phyloP scores from a whole-genome alignment of 2,329 filamentous ascomycete genomes.

The Elsinoe batatas region DNA sequence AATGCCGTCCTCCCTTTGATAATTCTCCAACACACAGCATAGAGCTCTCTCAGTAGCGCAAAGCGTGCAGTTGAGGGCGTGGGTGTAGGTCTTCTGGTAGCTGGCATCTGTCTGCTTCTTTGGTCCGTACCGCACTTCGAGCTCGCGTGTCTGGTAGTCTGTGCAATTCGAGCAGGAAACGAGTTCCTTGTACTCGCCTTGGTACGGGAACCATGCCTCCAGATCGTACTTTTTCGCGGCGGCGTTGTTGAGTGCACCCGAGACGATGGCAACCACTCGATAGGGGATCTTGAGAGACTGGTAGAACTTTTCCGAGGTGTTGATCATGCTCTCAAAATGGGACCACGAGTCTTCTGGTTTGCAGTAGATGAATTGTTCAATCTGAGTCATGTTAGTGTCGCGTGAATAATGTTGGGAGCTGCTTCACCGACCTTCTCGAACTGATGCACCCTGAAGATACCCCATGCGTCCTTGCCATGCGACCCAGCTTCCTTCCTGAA shows the following conservation, averaged over 20 bases:
- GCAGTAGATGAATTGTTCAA: conserved; percentile 70
- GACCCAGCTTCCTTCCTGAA: conserved; percentile 93
- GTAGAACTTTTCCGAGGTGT: conserved; percentile 88
- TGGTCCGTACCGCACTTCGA: conserved; percentile 83
- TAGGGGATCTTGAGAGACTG: conserved; percentile 81
- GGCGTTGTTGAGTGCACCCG: conserved; percentile 86
- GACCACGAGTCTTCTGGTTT: conserved; percentile 89
- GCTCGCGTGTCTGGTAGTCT: conserved; percentile 87
- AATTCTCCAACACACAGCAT: conserved; percentile 94
- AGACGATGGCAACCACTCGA: conserved; percentile 86
- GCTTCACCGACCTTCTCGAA: conserved; percentile 65
- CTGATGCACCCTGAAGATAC: conserved; percentile 94
- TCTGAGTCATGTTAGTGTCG: conserved; percentile 21
- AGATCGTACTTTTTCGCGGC: conserved; percentile 90
- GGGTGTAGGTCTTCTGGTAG: conserved; percentile 83
- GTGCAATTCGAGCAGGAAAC: conserved; percentile 98
- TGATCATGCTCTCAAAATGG: conserved; percentile 88
- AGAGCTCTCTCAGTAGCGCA: conserved; percentile 86
- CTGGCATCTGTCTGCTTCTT: conserved; percentile 71
- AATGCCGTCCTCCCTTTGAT: conserved; percentile 79
- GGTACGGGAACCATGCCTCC: conserved; percentile 93
- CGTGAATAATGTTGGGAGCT: conserved; percentile 26
- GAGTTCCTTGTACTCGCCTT: conserved; percentile 95
- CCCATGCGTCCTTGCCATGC: conserved; percentile 90
- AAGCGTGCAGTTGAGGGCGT: conserved; percentile 81